These are phyloP conservation scores for Xylariomycetidae sp. DNA, from an alignment of 2,329 filamentous ascomycete species.

Conservation along the genomic window DNA sequence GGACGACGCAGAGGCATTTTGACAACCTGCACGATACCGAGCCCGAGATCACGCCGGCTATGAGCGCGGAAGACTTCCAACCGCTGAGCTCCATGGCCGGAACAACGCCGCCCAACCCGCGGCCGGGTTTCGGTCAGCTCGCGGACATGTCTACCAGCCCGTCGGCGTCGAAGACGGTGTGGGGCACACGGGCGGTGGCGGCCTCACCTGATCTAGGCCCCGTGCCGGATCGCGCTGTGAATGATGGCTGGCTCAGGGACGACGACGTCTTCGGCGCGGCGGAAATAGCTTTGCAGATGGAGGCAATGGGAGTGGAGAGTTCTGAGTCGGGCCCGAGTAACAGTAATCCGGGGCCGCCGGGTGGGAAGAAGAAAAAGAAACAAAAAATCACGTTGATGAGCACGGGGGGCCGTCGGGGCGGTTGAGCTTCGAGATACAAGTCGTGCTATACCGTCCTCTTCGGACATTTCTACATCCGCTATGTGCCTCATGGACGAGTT, in stretches of 20 bases:
- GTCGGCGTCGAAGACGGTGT: slow-evolving; percentile 71
- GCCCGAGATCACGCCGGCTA: slow-evolving; percentile 28
- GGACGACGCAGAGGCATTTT: slow-evolving; percentile 36
- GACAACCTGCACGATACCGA: slow-evolving; percentile 34
- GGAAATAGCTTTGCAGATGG: slow-evolving; percentile 55
- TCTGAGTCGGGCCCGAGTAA: slow-evolving; percentile 11
- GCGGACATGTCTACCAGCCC: slow-evolving; percentile 79
- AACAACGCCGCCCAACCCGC: slow-evolving; percentile 49
- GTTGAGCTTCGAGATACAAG: slow-evolving; percentile 10
- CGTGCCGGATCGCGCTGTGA: slow-evolving; percentile 39
- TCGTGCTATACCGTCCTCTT: too few species aligned
- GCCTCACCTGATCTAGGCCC: slow-evolving; percentile 49
- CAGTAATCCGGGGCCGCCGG: slow-evolving; percentile 18
- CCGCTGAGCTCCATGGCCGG: slow-evolving; percentile 48
- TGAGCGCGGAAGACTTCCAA: slow-evolving; percentile 59
- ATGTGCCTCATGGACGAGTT: too few species aligned
- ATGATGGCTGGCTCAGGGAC: slow-evolving; percentile 79
- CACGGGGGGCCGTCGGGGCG: slow-evolving; percentile 45
- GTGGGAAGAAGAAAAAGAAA: slow-evolving; percentile 62
- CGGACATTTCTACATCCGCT: too few species aligned
- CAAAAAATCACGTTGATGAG: slow-evolving; percentile 70
- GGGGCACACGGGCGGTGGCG: slow-evolving; percentile 75
- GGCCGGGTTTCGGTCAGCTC: slow-evolving; percentile 59
- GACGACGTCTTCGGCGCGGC: slow-evolving; percentile 64
- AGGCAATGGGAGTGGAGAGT: slow-evolving; percentile 41